Percentiles rank a stretch among this genome's conserved stretches.
phyloP scores from a whole-genome alignment of 305 asterid species.

The Fraxinus sp. region DNA sequence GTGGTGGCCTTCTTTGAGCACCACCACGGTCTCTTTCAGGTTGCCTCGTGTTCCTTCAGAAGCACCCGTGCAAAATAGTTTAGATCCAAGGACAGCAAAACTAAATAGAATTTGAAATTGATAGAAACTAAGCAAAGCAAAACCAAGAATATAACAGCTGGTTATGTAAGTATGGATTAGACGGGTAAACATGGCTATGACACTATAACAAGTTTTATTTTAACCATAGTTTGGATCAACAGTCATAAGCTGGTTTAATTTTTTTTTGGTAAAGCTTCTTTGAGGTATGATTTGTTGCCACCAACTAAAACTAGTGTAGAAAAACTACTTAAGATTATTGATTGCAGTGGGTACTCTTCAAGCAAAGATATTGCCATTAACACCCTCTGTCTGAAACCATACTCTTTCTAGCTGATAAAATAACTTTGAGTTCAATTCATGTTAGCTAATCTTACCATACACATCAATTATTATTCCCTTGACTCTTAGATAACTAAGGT shows the following conservation, averaged over 20 bases:
- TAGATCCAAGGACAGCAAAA: conserved; percentile 10
- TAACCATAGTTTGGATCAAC: not conserved
- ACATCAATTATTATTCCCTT: not conserved
- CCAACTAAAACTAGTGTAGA: not conserved
- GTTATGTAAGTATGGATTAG: not conserved
- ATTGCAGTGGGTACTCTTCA: not conserved
- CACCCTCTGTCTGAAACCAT: not conserved
- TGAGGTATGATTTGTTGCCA: not conserved
- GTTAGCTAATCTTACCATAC: not conserved
- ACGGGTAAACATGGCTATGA: not conserved
- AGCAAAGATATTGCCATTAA: not conserved
- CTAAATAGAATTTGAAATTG: not conserved
- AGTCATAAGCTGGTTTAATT: not conserved
- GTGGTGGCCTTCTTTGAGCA: conserved; percentile 74
- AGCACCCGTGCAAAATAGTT: conserved; percentile 5
- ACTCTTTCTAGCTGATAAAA: conserved; percentile 1
- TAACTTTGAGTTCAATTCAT: not conserved
- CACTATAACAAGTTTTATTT: not conserved
- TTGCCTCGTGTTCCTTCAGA: conserved; percentile 55
- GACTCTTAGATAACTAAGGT: not conserved
- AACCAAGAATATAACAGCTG: not conserved
- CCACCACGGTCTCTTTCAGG: conserved; percentile 55
- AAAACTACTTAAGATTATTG: not conserved
- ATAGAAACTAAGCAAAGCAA: not conserved
- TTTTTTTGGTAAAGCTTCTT: not conserved